Conservation (phyloP, 306 rosid genomes). For the Senna tora region DNA sequence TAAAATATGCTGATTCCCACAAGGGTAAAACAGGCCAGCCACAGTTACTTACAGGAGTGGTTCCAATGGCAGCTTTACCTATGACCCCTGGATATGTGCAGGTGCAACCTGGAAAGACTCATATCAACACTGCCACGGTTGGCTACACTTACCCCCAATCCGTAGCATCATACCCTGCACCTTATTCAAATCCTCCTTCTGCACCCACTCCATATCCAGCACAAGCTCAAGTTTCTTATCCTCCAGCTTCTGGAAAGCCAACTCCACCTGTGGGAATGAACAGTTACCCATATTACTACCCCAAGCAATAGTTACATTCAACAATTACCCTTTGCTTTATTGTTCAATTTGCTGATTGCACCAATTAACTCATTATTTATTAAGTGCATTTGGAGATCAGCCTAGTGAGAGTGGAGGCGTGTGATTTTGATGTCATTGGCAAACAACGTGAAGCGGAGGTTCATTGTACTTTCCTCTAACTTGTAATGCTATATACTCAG, state of each 20-base stretch:
- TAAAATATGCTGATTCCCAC: conserved; percentile 78
- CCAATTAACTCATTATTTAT: neutral
- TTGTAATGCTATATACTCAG: neutral
- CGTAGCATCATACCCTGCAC: conserved; percentile 52
- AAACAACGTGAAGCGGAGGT: neutral
- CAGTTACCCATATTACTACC: conserved; percentile 64
- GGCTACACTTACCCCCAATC: conserved; percentile 65
- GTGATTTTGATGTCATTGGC: neutral
- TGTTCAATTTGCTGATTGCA: neutral
- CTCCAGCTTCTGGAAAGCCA: conserved; percentile 50
- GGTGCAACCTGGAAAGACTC: conserved; percentile 63
- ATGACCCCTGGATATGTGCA: conserved; percentile 62
- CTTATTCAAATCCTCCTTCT: conserved; percentile 54
- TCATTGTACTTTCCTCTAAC: neutral
- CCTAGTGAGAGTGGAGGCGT: neutral
- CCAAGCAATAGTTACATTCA: conserved; percentile 50
- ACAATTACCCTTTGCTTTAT: neutral
- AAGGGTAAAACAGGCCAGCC: conserved; percentile 58
- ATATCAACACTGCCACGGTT: conserved; percentile 37
- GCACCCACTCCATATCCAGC: conserved; percentile 52
- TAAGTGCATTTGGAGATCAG: neutral
- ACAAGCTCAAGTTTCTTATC: conserved; percentile 61
- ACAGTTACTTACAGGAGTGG: conserved; percentile 46
- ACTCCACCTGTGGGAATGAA: conserved; percentile 58
- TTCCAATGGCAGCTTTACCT: conserved; percentile 61